Evolutionary conservation across 2,329 filamentous ascomycete genomes (phyloP), one percentile per base, ranked within the genome.

Genomic region (Sporothrix euskadiensis): DNA sequence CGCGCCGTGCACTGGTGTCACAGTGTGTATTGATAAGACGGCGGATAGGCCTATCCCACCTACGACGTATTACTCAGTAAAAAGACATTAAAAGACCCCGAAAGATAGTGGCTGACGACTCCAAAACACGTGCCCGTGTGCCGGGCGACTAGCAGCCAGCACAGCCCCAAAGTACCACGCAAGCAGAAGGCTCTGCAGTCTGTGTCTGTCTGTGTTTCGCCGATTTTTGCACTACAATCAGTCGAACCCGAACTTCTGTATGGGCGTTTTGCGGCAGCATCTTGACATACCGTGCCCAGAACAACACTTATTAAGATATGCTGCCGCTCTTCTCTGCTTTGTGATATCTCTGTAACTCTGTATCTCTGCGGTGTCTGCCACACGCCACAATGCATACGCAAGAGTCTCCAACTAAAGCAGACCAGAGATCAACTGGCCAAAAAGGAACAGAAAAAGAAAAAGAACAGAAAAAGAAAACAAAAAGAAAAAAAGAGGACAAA

Each of bases 111-210:
- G 68, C 68, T 57, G 54, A 71, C 70, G 57, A 52, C 57, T 10
- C 4, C 56, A 71, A 71, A 47, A 52, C 70, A 71, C 70, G 56
- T 71, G 69, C 69, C 69, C 39, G 52, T 32, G 54, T 22, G 12
- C 57, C 57, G 26, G 69, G 69, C 57, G 39, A 59, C 69, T 71
- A 71, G 54, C 47, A 44, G 14, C 19, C 35, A 65, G 61, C 71
- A 72, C 71, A 72, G 71, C 71, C 71, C 22, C 71, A 72, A 71
- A 71, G 26, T 66, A 49, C 59, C 65, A 72, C 71, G 71, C 71
- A 72, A 68, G 71, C 71, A 30, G 12, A 66, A 35, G 52, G 39
- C 69, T 66, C 59, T 66, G 70, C 54, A 6, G 35, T 12, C 49
- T 57, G n/a, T 65, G 59, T 44, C 12, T 44, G 9, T 44, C 41